Conservation (phyloP, 352 stramenopile species). For the Aphanomyces euteiches region DNA sequence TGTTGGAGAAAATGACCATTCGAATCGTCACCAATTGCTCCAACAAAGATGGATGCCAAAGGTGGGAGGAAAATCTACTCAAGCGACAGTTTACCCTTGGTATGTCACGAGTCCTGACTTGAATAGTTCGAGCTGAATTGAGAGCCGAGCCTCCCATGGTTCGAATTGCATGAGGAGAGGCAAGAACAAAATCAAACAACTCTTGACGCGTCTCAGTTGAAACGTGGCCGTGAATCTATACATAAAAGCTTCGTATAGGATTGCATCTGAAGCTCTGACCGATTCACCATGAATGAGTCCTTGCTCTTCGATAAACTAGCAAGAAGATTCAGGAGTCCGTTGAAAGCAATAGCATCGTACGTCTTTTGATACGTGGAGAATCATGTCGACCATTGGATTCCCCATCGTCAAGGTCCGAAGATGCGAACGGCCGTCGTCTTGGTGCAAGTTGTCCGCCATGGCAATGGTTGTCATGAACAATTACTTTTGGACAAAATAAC, state of each 20-base stretch:
- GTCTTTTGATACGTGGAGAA: constrained; percentile 16
- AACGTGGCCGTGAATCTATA: constrained; percentile 20
- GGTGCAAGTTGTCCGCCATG: neutral
- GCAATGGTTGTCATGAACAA: neutral
- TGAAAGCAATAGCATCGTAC: constrained; percentile 3
- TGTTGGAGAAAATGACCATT: constrained; percentile 2
- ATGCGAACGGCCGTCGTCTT: neutral
- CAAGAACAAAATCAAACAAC: neutral
- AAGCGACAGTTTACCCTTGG: neutral
- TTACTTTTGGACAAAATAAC: no score
- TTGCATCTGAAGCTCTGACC: neutral
- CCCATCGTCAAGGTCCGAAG: constrained; percentile 18
- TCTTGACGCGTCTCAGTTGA: neutral
- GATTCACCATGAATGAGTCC: constrained; percentile 19
- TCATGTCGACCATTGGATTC: constrained; percentile 28
- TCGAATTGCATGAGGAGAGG: neutral
- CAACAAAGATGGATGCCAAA: constrained; percentile 13
- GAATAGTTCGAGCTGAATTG: constrained; percentile 21
- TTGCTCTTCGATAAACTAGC: constrained; percentile 17
- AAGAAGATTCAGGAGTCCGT: neutral
- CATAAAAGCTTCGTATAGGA: neutral
- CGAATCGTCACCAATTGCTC: constrained; percentile 19
- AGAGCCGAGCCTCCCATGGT: constrained; percentile 20
- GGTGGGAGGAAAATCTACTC: constrained; percentile 17
- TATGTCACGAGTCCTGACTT: neutral